Evolutionary conservation across 805 yeast species (phyloP).

Genomic region (Candida incommunis): DNA sequence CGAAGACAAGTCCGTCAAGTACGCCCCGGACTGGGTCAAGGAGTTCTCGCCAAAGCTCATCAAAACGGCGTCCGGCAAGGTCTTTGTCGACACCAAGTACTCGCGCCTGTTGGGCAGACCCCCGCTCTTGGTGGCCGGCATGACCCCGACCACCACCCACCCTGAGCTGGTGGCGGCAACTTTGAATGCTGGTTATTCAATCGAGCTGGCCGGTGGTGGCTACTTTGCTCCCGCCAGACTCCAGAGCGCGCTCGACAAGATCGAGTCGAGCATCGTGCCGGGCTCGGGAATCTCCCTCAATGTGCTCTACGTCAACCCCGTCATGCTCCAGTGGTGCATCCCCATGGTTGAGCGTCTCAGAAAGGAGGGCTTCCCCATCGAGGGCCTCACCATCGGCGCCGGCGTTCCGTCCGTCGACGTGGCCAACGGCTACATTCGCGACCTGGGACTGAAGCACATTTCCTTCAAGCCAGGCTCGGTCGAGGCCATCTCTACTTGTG

Average conservation of each 20-base stretch:
- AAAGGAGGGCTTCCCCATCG: conserved; percentile 87
- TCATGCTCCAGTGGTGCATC: conserved; percentile 97
- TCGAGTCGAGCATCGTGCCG: conserved; percentile 55
- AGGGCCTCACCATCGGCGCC: conserved; percentile 94
- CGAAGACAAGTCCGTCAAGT: conserved; percentile 48
- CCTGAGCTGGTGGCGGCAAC: conserved; percentile 92
- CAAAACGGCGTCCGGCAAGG: conserved; percentile 48
- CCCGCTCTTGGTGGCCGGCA: conserved; percentile 96
- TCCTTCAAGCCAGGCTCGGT: conserved; percentile 97
- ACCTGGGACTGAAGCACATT: conserved; percentile 82
- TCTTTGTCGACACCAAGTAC: conserved; percentile 86
- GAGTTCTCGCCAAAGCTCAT: conserved; percentile 79
- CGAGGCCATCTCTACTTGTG: conserved; percentile 77
- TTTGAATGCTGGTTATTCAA: conserved; percentile 90
- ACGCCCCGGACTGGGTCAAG: conserved; percentile 80
- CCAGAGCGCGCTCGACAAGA: conserved; percentile 61
- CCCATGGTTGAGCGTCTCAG: conserved; percentile 85
- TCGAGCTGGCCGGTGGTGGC: conserved; percentile 99
- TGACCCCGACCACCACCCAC: conserved; percentile 96
- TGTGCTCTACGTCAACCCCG: conserved; percentile 90
- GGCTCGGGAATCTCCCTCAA: conserved; percentile 88
- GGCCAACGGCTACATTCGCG: conserved; percentile 89
- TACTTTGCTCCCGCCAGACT: conserved; percentile 64
- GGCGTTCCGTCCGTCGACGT: conserved; percentile 98
- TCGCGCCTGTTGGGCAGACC: conserved; percentile 86